These are phyloP conservation scores for Penicillium herquei DNA, from an alignment of 495 filamentous ascomycete species.

Conservation along the genomic window DNA sequence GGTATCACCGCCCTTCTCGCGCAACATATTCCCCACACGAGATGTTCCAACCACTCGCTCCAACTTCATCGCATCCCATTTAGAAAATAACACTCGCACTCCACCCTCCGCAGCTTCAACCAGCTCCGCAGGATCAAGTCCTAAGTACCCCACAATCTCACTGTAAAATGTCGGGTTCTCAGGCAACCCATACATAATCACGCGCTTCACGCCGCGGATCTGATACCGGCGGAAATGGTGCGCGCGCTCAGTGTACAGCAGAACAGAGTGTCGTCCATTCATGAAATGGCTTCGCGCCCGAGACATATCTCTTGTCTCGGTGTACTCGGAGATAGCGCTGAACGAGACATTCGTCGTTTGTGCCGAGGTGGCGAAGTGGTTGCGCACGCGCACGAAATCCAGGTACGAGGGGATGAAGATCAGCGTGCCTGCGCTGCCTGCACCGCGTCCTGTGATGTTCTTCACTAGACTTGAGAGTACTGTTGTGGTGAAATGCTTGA, in stretches of 20 bases:
- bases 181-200: conserved; percentile 84
- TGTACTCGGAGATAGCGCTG: conserved; percentile 86
- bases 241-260: conserved; percentile 88
- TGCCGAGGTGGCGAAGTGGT: conserved; percentile 77
- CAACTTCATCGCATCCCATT: conserved; percentile 82
- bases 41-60: conserved; percentile 83
- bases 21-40: conserved; percentile 66
- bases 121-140: conserved; percentile 33
- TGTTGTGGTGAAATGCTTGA: conserved; percentile 82
- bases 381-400: conserved; percentile 89
- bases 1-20: conserved; percentile 79
- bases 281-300: conserved; percentile 87
- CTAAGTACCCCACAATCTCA: conserved; percentile 79
- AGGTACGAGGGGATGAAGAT: conserved; percentile 90
- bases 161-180: conserved; percentile 86
- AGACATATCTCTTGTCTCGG: conserved; percentile 67
- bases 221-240: conserved; percentile 90
- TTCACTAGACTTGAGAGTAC: conserved; percentile 72
- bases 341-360: conserved; percentile 70
- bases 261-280: conserved; percentile 72
- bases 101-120: conserved; percentile 41
- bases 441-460: conserved; percentile 43
- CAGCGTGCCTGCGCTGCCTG: conserved; percentile 57
- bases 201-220: conserved; percentile 72
- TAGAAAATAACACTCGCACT: conserved; percentile 76